A percentile compares a stretch with the other conserved stretches of the same genome.
Conservation (phyloP, 176 grass and related monocot genomes). For the Oryza rufipogon region DNA sequence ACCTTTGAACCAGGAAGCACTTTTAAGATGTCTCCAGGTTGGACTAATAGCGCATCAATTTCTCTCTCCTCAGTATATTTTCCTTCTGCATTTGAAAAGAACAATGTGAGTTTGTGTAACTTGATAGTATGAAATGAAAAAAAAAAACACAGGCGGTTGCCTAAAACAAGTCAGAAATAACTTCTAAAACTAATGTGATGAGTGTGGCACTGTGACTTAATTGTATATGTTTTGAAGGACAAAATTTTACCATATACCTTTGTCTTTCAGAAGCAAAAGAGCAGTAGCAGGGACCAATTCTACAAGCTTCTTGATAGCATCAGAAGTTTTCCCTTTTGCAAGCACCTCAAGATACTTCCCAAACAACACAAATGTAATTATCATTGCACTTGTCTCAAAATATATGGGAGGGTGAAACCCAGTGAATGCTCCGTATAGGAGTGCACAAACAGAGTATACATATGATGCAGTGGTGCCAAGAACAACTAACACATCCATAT, state of each 20-base stretch:
- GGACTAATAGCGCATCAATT: constrained; percentile 90
- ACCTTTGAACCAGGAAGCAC: constrained; percentile 95
- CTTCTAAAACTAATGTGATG: not conserved
- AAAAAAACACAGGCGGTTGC: not conserved
- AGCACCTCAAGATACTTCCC: constrained; percentile 99
- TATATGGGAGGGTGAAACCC: constrained; percentile 76
- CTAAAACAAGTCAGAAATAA: not conserved
- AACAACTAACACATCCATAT: constrained; percentile 98
- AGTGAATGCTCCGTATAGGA: constrained; percentile 75
- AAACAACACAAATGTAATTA: constrained; percentile 96
- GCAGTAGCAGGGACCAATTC: constrained; percentile 94
- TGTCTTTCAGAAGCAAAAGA: constrained; percentile 86
- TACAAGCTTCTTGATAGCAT: constrained; percentile 97
- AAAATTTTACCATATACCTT: constrained; percentile 54
- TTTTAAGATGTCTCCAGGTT: constrained; percentile 93
- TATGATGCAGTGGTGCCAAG: constrained; percentile 93
- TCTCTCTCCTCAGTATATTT: constrained; percentile 71
- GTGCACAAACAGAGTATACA: constrained; percentile 82
- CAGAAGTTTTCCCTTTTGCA: constrained; percentile 94
- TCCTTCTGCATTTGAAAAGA: constrained; percentile 64
- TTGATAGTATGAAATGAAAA: not conserved
- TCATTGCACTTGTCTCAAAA: constrained; percentile 99
- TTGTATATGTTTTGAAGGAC: not conserved
- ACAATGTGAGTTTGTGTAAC: constrained; percentile 25
- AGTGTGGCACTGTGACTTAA: no score